These are phyloP conservation scores for Aspergillus sp. DNA, from an alignment of 2,329 filamentous ascomycete genomes.

Conservation along the genomic window DNA sequence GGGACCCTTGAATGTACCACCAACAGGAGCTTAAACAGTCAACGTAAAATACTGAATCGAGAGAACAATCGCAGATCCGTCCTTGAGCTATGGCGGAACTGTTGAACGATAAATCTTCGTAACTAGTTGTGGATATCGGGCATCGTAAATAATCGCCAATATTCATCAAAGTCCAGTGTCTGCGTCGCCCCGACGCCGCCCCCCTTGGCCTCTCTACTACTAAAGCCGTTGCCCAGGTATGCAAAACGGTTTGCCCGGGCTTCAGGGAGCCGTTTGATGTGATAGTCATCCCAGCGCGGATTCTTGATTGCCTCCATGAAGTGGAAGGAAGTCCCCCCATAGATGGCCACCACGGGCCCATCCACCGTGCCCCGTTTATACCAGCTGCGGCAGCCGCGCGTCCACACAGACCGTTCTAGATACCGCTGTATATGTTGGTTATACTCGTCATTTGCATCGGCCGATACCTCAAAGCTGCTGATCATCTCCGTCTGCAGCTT, in stretches of 20 bases:
- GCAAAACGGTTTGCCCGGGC: constrained; percentile 42
- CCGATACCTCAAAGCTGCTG: constrained; percentile 5
- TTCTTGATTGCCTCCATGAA: constrained; percentile 16
- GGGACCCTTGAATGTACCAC: no score
- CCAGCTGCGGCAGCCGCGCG: constrained; percentile 22
- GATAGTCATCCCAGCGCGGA: constrained; percentile 59
- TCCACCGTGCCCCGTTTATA: constrained; percentile 42
- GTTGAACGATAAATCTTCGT: no score
- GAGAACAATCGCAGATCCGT: no score
- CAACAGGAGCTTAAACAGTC: no score
- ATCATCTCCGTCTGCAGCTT: constrained; percentile 18
- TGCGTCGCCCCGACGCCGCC: constrained; percentile 1
- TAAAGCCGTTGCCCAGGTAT: constrained; percentile 52
- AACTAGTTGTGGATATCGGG: background rate
- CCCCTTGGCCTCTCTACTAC: background rate
- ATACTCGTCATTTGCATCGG: constrained; percentile 12
- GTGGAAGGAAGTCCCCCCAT: constrained; percentile 18
- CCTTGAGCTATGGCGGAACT: no score
- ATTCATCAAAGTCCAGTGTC: constrained; percentile 6
- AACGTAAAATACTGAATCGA: no score
- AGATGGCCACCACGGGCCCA: constrained; percentile 50
- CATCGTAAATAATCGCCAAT: constrained; percentile 5
- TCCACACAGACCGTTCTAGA: constrained; percentile 23
- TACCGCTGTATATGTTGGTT: constrained; percentile 22
- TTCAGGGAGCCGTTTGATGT: constrained; percentile 49